Conservation (phyloP, 768 basidiomycete genomes). For the Collybiopsis confluens region DNA sequence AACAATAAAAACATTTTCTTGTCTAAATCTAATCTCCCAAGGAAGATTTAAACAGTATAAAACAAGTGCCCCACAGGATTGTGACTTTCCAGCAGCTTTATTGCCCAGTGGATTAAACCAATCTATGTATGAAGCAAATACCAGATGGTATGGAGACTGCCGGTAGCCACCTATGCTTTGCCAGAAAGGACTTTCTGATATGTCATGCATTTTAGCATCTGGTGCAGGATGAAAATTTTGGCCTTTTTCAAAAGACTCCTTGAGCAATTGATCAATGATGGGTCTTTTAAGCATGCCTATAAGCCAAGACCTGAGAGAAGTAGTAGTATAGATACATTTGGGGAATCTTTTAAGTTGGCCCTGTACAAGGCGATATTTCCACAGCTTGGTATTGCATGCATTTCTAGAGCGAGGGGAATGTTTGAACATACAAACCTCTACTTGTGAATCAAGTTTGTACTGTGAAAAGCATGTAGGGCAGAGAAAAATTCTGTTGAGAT, state of each 20-base stretch:
- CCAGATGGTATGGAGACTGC: constrained; percentile 9
- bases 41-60: not conserved
- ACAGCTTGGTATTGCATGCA: constrained; percentile 18
- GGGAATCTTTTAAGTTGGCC: constrained; percentile 17
- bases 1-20: not conserved
- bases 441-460: constrained; percentile 12
- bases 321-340: constrained; percentile 16
- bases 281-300: constrained; percentile 21
- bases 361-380: constrained; percentile 9
- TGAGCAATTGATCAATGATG: constrained; percentile 15
- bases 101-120: not conserved
- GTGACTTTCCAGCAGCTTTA: not conserved
- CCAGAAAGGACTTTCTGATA: constrained; percentile 26
- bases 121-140: not conserved
- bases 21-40: not conserved
- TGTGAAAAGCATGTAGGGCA: constrained; percentile 19
- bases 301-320: constrained; percentile 25
- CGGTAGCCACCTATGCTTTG: constrained; percentile 8
- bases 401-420: constrained; percentile 12
- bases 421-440: constrained; percentile 14
- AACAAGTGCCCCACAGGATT: not conserved
- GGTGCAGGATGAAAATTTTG: not conserved
- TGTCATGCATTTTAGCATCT: constrained; percentile 14
- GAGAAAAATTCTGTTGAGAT: too few species aligned
- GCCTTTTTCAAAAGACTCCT: constrained; percentile 11